Base-by-base conservation (phyloP, 1,284 basidiomycete genomes). In the Phellopilus nigrolimitatus region DNA sequence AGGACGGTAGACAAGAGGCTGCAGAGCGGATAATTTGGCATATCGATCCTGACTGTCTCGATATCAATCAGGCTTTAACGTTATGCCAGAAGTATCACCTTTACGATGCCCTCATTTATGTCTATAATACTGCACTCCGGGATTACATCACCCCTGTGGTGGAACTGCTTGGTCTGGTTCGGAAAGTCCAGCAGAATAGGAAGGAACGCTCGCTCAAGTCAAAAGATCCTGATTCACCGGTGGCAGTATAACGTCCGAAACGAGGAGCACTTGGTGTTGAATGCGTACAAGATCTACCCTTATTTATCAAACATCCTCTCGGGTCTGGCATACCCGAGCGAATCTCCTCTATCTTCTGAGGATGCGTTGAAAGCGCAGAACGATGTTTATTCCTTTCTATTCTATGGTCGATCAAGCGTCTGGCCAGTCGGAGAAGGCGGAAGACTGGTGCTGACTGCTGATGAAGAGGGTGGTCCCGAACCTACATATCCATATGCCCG, bases 1-100 rank as follows among this genome's bases (percentile, higher is more conserved):
- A 85, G 31, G 76, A 82, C 34, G 73, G 74, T 4, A 80, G 86
- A 49, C 84, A 86, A 17, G 87, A 88, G 45, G 73, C 83, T 2
- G 90, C 91, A 1, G 94, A 99, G 65, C 78, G 81, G 34, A 75
- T 99, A 53, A 95, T 99, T 49, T 97, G 94, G 91, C 92, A 97
- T 64, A 91, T 98, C 54, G 90, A 97, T 59, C 93, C 95, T 0
- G 72, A 80, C 12, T 91, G 86, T 60, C 72, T 99, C 53, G 97
- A 99, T 63, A 85, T 98, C 65, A 90, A 99, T 63, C 97, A 98
- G 67, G 88, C 88, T 0, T 85, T 98, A 55, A 78, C 70, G 13
- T 73, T 99, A 3, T 99, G 97, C 63, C 84, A 91, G 62, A 75
- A 74, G 49, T 80, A 92, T 61, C 74, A 78, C 25, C 77, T 99